Conservation (phyloP, 192 early-diverging fungal species). For the Tieghemiomyces parasiticus region DNA sequence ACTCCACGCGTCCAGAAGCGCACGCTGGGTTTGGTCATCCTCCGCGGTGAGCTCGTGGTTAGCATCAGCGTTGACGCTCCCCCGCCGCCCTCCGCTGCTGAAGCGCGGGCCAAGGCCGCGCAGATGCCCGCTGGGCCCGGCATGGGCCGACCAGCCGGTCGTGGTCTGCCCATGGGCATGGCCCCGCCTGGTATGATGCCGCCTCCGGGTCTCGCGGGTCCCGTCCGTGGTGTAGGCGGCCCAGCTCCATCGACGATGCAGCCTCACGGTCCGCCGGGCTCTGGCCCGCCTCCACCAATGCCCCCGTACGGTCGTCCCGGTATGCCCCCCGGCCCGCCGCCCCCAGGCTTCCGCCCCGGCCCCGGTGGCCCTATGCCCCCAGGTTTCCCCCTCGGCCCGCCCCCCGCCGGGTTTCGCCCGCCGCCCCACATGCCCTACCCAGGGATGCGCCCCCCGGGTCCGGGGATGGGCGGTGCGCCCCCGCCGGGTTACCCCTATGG, state of each 20-base stretch:
- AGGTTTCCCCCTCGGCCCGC: too few relatives aligned
- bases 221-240: conserved; percentile 92
- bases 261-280: conserved; percentile 48
- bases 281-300: conserved; percentile 52
- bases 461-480: conserved; percentile 5
- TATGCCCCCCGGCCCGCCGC: conserved; percentile 39
- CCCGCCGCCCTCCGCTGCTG: conserved; percentile 52
- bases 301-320: conserved; percentile 39
- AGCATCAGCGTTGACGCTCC: conserved; percentile 80
- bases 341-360: conserved; percentile 33
- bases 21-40: conserved; percentile 81
- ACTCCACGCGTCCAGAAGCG: conserved; percentile 67
- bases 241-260: conserved; percentile 83
- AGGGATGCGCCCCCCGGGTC: conserved; percentile 32
- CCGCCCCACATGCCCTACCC: conserved; percentile 39
- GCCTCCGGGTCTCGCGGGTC: conserved; percentile 58
- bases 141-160: conserved; percentile 67
- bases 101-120: conserved; percentile 23
- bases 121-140: conserved; percentile 48
- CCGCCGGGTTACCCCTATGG: conserved; percentile 9
- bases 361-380: conserved; percentile 4
- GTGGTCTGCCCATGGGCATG: conserved; percentile 52
- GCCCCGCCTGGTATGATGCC: conserved; percentile 29
- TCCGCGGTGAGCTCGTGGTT: conserved; percentile 87
- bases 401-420: conserved; percentile 38